Base-by-base conservation (phyloP, 768 basidiomycete species). In the Clathrus columnatus region DNA sequence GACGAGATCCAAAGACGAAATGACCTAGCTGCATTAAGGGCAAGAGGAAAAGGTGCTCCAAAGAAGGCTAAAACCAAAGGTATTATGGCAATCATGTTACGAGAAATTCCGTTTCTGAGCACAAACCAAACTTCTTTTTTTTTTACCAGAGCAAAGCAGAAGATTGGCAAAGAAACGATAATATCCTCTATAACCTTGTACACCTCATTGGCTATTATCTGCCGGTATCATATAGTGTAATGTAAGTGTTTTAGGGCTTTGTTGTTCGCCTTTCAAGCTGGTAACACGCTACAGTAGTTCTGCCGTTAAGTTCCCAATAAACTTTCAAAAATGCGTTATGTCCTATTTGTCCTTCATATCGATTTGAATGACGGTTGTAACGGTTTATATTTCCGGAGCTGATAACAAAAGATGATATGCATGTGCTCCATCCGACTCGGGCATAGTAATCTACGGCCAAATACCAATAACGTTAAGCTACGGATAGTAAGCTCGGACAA, bases 11-110 rank as follows among this genome's bases (percentile, higher is more conserved):
- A 83, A 69, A 73, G 87, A 50, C 50, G 87, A 48, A 73, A 76
- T 68, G 87, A 91, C 63, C 76, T 90, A 5, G 78, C 79, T 62
- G 76, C 81, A 54, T 76, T 72, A 65, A 85, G 79, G 69, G 79
- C 74, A 62, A 79, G 89, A 75, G 89, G 89, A 26, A 91, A 91
- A 70, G 89, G 87, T 45, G 78, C 83, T 20, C 90, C 90, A 52
- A 81, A 84, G 71, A 91, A 91, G 70, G 84, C 85, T 1, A 88
- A 83, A 68, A 71, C 72, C 21, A 74, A 78, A 68, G 80, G 87
- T 87, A 43, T 27, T 30, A 42, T 5, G 18, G 27, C n/a, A 27
- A 18, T 10, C 6, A 17, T 20, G 14, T 4, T 8, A n/a, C 18
- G 26, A 14, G 14, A 14, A 24, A 17, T 10, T 18, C 6, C 42